These are phyloP conservation scores for Irpex sp. DNA, from an alignment of 1,284 basidiomycete genomes.

Conservation along the genomic window DNA sequence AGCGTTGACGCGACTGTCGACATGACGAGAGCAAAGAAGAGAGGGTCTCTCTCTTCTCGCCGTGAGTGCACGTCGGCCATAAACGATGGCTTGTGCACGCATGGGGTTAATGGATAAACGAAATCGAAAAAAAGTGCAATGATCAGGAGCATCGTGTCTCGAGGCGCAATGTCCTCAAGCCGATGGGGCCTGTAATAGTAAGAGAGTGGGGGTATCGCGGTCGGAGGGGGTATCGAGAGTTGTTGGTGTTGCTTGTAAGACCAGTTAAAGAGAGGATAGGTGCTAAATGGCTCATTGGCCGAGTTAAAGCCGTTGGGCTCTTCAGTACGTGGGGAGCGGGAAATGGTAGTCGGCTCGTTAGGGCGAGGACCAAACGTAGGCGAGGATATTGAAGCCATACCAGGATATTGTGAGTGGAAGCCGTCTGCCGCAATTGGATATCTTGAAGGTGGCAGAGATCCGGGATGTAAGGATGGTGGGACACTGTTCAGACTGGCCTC, in stretches of 20 bases:
- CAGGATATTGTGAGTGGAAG: constrained; percentile 50
- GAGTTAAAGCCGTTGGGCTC: constrained; percentile 41
- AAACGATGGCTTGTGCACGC: constrained; percentile 80
- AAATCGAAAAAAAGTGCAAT: constrained; percentile 87
- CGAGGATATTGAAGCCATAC: constrained; percentile 36
- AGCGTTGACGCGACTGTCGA: constrained; percentile 80
- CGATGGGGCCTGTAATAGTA: constrained; percentile 66
- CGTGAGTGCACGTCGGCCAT: constrained; percentile 77
- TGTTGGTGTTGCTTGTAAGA: constrained; percentile 63
- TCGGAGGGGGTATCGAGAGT: constrained; percentile 44
- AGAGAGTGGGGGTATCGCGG: constrained; percentile 61
- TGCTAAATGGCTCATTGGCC: constrained; percentile 50
- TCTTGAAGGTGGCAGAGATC: constrained; percentile 57
- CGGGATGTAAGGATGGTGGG: constrained; percentile 31
- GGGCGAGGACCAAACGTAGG: constrained; percentile 28
- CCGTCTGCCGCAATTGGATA: constrained; percentile 71
- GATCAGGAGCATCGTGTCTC: constrained; percentile 74
- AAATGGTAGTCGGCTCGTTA: constrained; percentile 9
- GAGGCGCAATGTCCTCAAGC: constrained; percentile 71
- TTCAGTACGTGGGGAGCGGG: constrained; percentile 30
- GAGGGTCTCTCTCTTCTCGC: constrained; percentile 78
- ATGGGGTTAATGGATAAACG: constrained; percentile 82
- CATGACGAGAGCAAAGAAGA: constrained; percentile 86
- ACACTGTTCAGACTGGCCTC: constrained; percentile 46
- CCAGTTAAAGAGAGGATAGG: constrained; percentile 68